Evolutionary conservation across 1,284 basidiomycete genomes (phyloP).

Genomic region (Termitomyces sp.): DNA sequence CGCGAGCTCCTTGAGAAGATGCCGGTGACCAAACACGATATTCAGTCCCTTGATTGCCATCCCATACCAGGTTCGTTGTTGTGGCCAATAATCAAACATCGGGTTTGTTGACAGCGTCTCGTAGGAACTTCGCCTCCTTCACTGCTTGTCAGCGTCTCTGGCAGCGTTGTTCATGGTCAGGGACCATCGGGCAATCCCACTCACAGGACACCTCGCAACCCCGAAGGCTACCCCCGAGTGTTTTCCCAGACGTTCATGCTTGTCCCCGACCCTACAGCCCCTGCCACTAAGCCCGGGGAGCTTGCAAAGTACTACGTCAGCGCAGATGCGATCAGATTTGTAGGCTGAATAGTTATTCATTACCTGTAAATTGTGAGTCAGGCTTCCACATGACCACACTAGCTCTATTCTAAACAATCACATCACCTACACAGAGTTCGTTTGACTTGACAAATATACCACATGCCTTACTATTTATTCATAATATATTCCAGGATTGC

Average conservation of each 20-base stretch:
- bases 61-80: slow-evolving; percentile 68
- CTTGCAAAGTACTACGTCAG: slow-evolving; percentile 76
- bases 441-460: slow-evolving; percentile 5
- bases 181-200: slow-evolving; percentile 52
- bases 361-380: slow-evolving; percentile 10
- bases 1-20: slow-evolving; percentile 61
- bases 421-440: background rate
- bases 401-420: background rate
- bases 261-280: slow-evolving; percentile 62
- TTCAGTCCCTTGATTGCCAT: slow-evolving; percentile 84
- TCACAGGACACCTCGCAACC: slow-evolving; percentile 42
- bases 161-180: slow-evolving; percentile 70
- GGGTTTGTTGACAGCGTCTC: background rate
- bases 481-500: slow-evolving; percentile 3
- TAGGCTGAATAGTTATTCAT: slow-evolving; percentile 42
- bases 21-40: slow-evolving; percentile 73
- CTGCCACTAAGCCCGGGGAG: slow-evolving; percentile 59
- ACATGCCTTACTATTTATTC: background rate
- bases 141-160: slow-evolving; percentile 72
- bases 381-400: background rate
- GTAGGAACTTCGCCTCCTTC: slow-evolving; percentile 71
- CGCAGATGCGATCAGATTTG: slow-evolving; percentile 72
- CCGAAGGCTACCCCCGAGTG: slow-evolving; percentile 75
- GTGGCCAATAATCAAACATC: background rate
- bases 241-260: slow-evolving; percentile 86